phyloP scores from a whole-genome alignment of 208 protist genomes.

The Lotmaria passim region DNA sequence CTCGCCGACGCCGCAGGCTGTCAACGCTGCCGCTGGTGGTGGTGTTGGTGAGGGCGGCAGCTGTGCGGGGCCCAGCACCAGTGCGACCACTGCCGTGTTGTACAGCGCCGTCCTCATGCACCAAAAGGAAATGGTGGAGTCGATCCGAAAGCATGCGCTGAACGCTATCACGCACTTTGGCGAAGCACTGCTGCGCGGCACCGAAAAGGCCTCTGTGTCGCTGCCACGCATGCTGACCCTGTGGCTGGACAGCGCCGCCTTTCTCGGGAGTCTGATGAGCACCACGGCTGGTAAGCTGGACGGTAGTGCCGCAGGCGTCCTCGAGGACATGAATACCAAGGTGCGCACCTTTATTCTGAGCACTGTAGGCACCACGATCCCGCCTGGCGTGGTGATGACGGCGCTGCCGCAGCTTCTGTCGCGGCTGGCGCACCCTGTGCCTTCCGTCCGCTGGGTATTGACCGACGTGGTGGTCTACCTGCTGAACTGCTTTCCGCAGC shows the following conservation, averaged over 20 bases:
- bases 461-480: conserved; percentile 67
- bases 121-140: conserved; percentile 42
- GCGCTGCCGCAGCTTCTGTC: conserved; percentile 92
- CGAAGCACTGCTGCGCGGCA: conserved; percentile 75
- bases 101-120: conserved; percentile 29
- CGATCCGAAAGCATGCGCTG: conserved; percentile 24
- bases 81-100: conserved; percentile 16
- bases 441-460: conserved; percentile 58
- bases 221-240: conserved; percentile 96
- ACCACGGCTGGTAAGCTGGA: conserved; percentile 28
- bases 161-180: conserved; percentile 83
- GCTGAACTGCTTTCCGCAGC: conserved; percentile 80
- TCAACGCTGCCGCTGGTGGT: neutral
- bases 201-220: conserved; percentile 88
- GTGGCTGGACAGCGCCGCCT: conserved; percentile 89
- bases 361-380: conserved; percentile 34
- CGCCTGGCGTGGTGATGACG: conserved; percentile 63
- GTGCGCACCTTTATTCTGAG: conserved; percentile 37
- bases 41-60: neutral
- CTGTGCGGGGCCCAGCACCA: neutral
- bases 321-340: conserved; percentile 39
- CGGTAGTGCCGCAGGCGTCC: neutral
- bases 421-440: conserved; percentile 77
- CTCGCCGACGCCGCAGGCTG: neutral
- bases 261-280: conserved; percentile 33